Percentiles rank a stretch among this genome's conserved stretches.
phyloP scores from a whole-genome alignment of 2,329 filamentous ascomycete genomes.

The Clonostachys byssicola region DNA sequence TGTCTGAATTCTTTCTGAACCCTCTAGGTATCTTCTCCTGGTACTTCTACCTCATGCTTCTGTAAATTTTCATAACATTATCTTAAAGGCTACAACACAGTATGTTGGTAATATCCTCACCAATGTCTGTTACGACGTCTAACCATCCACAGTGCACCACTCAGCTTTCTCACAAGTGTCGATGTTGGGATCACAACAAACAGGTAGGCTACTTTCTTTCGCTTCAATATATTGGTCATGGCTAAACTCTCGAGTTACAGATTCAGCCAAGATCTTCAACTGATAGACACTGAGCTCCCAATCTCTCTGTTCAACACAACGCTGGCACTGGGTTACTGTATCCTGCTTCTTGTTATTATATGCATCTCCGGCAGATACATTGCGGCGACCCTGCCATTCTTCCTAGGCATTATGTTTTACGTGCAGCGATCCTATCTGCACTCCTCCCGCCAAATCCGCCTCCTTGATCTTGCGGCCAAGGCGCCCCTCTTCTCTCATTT shows the following conservation, averaged over 20 bases:
- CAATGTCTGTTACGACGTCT: too few species aligned
- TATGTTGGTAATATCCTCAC: too few species aligned
- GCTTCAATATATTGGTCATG: too few species aligned
- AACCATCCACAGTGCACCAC: conserved; percentile 12
- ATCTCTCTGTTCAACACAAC: conserved; percentile 16
- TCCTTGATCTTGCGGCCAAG: conserved; percentile 48
- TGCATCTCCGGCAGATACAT: conserved; percentile 17
- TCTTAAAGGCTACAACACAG: too few species aligned
- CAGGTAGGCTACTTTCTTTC: conserved; percentile 12
- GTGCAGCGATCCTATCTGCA: conserved; percentile 24
- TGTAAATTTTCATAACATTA: too few species aligned
- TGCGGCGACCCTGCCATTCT: conserved; percentile 33
- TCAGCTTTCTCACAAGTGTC: conserved; percentile 24
- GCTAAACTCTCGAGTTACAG: conserved; percentile 8
- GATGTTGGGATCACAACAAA: conserved; percentile 27
- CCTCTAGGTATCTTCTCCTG: too few species aligned
- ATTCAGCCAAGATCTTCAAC: conserved; percentile 36
- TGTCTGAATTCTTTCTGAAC: too few species aligned
- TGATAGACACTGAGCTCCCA: conserved; percentile 34
- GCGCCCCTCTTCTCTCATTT: conserved; percentile 35
- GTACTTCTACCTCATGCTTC: too few species aligned
- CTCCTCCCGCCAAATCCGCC: conserved; percentile 49
- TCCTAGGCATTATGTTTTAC: conserved; percentile 4
- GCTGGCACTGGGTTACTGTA: neutral
- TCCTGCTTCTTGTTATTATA: conserved; percentile 11